A percentile compares a stretch with the other conserved stretches of the same genome.
These are phyloP conservation scores for Cenchrus purpureus DNA, from an alignment of 176 grass and related monocot genomes.

Conservation along the genomic window DNA sequence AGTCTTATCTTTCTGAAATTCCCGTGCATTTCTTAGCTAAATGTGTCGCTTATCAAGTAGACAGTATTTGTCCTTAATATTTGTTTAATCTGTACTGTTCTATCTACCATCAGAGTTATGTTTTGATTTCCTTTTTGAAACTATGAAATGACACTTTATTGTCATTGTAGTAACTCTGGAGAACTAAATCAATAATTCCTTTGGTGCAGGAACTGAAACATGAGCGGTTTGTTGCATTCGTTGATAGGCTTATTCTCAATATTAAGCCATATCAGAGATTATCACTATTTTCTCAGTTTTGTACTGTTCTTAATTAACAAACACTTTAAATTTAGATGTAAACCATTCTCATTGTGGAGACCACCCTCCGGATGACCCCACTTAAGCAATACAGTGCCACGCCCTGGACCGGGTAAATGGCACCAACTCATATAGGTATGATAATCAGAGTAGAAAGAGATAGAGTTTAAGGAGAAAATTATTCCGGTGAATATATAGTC, in stretches of 20 bases:
- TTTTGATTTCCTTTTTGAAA: neutral
- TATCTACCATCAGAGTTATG: neutral
- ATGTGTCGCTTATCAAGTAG: neutral
- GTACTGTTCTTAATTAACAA: too few relatives aligned
- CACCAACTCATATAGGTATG: too few relatives aligned
- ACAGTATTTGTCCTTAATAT: neutral
- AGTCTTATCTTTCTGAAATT: neutral
- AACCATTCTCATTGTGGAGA: too few relatives aligned
- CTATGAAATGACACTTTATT: slow-evolving; percentile 10
- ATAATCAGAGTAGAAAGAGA: too few relatives aligned
- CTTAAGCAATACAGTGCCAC: too few relatives aligned
- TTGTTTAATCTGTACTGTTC: slow-evolving; percentile 5
- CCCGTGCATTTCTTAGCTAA: neutral
- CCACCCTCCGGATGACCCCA: too few relatives aligned
- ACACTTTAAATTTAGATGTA: too few relatives aligned
- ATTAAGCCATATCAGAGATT: slow-evolving; percentile 14
- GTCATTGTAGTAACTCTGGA: neutral
- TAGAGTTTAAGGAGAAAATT: too few relatives aligned
- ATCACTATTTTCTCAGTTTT: too few relatives aligned
- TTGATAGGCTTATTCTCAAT: slow-evolving; percentile 72
- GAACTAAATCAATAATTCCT: slow-evolving; percentile 8
- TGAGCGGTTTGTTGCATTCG: slow-evolving; percentile 68
- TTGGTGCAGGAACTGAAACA: slow-evolving; percentile 67
- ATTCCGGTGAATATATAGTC: too few relatives aligned
- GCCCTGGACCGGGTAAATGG: too few relatives aligned